Conservation (phyloP, 2,329 filamentous ascomycete genomes). For the Penicillium paneum region DNA sequence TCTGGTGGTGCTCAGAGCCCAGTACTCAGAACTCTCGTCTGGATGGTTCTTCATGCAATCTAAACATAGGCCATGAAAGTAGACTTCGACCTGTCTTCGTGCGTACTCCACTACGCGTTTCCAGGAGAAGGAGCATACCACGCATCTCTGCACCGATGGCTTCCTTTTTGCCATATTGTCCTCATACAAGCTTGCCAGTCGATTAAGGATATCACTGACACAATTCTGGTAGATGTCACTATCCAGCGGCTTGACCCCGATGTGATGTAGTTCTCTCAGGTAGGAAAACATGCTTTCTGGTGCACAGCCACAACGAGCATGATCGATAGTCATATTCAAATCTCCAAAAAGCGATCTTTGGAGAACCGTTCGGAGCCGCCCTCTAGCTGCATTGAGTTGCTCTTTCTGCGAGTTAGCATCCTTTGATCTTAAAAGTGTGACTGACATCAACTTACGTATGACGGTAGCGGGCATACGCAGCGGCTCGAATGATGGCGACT, state of each 20-base stretch:
- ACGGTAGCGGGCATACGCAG: neutral
- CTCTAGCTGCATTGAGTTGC: neutral
- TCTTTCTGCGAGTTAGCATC: neutral
- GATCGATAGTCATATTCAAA: neutral
- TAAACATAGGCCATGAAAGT: neutral
- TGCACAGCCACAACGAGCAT: neutral
- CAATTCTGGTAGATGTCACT: neutral
- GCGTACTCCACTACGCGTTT: neutral
- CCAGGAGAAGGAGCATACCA: neutral
- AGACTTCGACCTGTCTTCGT: neutral
- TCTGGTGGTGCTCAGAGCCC: neutral
- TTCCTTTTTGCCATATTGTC: neutral
- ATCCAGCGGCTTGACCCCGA: neutral
- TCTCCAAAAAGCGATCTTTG: neutral
- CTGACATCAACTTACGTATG: neutral
- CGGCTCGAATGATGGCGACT: neutral
- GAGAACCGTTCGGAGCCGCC: neutral
- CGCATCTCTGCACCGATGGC: neutral
- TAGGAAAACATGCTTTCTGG: neutral
- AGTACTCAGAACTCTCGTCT: neutral
- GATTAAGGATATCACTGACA: neutral
- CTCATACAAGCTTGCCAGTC: neutral
- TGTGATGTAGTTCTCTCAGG: neutral
- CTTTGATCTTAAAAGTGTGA: neutral
- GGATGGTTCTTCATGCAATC: neutral